phyloP scores from a whole-genome alignment of 2,329 filamentous ascomycete genomes.

The Pseudogymnoascus sp. region DNA sequence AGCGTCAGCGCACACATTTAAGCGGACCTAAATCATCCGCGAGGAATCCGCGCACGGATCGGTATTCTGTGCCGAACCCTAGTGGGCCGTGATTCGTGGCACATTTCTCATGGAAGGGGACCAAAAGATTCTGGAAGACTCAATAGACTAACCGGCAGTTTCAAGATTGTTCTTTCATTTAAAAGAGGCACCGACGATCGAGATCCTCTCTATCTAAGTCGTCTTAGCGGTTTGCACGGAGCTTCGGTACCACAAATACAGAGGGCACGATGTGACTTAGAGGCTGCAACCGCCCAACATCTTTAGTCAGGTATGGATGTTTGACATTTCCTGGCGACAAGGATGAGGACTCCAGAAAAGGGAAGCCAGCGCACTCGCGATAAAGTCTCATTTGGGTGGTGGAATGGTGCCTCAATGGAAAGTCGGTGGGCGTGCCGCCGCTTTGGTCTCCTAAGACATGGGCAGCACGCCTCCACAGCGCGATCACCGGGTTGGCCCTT shows the following conservation, averaged over 20 bases:
- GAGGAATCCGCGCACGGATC: background rate
- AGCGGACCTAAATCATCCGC: conserved; percentile 3
- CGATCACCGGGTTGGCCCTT: background rate
- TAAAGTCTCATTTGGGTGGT: background rate
- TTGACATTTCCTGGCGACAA: background rate
- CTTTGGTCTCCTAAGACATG: background rate
- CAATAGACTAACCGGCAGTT: background rate
- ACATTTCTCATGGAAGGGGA: background rate
- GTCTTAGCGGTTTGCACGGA: background rate
- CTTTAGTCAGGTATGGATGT: background rate
- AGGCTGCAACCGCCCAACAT: background rate
- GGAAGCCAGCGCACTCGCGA: background rate
- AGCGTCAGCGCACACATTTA: background rate
- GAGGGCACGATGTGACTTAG: background rate
- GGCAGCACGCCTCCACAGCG: background rate
- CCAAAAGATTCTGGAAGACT: conserved; percentile 5
- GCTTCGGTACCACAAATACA: background rate
- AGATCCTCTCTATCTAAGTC: background rate
- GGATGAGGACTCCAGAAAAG: background rate
- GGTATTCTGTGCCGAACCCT: conserved; percentile 5
- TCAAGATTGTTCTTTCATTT: conserved; percentile 1
- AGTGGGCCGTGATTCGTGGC: background rate
- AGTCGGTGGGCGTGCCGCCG: background rate
- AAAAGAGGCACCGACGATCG: background rate
- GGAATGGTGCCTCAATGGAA: background rate